Evolutionary conservation across 768 basidiomycete species (phyloP).

Genomic region (Rhizopogon salebrosus): DNA sequence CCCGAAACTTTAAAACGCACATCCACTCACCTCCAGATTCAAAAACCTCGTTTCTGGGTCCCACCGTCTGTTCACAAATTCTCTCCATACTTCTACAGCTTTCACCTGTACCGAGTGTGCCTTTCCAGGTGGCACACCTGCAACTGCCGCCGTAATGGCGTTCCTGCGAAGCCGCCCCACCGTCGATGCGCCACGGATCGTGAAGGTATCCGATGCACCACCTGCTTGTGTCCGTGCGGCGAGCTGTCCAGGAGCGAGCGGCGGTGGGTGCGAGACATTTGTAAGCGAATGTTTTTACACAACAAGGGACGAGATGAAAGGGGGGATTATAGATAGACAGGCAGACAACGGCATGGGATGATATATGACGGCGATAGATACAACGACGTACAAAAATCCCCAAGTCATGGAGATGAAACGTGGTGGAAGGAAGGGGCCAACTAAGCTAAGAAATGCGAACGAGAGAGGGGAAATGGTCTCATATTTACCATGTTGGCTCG

Average conservation of each 20-base stretch:
- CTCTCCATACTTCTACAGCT: constrained; percentile 65
- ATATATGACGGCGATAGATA: not conserved
- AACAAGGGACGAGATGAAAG: constrained; percentile 23
- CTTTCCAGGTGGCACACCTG: constrained; percentile 6
- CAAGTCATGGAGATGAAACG: constrained; percentile 2
- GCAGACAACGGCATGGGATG: not conserved
- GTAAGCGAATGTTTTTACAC: constrained; percentile 17
- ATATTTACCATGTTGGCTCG: constrained; percentile 68
- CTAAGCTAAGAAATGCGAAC: constrained; percentile 11
- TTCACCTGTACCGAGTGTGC: constrained; percentile 25
- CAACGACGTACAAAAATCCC: constrained; percentile 1
- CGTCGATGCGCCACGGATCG: constrained; percentile 63
- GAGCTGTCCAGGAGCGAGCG: constrained; percentile 30
- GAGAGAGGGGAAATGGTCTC: constrained; percentile 27
- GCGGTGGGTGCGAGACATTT: constrained; percentile 21
- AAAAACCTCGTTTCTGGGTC: constrained; percentile 64
- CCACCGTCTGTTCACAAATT: constrained; percentile 70
- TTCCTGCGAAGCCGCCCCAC: constrained; percentile 58
- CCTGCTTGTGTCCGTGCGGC: constrained; percentile 33
- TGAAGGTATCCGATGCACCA: constrained; percentile 44
- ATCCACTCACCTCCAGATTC: constrained; percentile 70
- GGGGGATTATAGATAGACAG: constrained; percentile 12
- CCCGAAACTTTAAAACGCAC: not conserved
- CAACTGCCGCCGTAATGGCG: constrained; percentile 34
- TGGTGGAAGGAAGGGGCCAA: constrained; percentile 15